Evolutionary conservation across 2,329 filamentous ascomycete species (phyloP).

Genomic region (Camptophora hylomeconis): DNA sequence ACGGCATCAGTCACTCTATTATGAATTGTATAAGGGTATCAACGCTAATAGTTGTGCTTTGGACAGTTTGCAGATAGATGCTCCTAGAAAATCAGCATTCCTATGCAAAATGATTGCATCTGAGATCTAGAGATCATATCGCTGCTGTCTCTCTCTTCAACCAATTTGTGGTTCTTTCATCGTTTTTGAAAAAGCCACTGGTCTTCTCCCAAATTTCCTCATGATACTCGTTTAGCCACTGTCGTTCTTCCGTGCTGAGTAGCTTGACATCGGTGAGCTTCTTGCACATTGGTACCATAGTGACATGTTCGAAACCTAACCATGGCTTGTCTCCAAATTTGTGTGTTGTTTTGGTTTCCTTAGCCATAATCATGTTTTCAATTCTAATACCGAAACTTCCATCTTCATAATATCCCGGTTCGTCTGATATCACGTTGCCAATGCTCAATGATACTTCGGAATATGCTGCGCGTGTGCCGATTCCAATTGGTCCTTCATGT

Average conservation of each 20-base stretch:
- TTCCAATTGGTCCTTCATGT: slow-evolving; percentile 92
- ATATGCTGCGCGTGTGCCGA: slow-evolving; percentile 83
- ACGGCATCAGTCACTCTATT: no score
- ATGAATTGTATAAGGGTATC: no score
- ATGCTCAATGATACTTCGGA: slow-evolving; percentile 76
- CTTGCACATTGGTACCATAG: slow-evolving; percentile 87
- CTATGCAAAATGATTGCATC: not conserved
- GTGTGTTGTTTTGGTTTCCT: slow-evolving; percentile 73
- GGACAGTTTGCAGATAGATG: no score
- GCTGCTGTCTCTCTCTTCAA: slow-evolving; percentile 54
- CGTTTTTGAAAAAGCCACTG: slow-evolving; percentile 58
- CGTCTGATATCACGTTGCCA: slow-evolving; percentile 93
- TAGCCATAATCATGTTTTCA: slow-evolving; percentile 88
- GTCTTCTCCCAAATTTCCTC: slow-evolving; percentile 72
- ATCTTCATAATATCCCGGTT: slow-evolving; percentile 96
- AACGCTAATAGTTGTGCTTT: no score
- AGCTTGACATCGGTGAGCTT: slow-evolving; percentile 69
- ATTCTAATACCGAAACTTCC: slow-evolving; percentile 89
- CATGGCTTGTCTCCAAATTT: slow-evolving; percentile 90
- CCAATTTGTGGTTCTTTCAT: slow-evolving; percentile 63
- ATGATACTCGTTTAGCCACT: slow-evolving; percentile 82
- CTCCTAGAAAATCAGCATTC: no score
- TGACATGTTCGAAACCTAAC: slow-evolving; percentile 91
- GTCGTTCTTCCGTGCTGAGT: slow-evolving; percentile 60
- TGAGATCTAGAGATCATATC: slow-evolving; percentile 10